Evolutionary conservation across 495 filamentous ascomycete species (phyloP).

Genomic region (Penicillium fimorum): DNA sequence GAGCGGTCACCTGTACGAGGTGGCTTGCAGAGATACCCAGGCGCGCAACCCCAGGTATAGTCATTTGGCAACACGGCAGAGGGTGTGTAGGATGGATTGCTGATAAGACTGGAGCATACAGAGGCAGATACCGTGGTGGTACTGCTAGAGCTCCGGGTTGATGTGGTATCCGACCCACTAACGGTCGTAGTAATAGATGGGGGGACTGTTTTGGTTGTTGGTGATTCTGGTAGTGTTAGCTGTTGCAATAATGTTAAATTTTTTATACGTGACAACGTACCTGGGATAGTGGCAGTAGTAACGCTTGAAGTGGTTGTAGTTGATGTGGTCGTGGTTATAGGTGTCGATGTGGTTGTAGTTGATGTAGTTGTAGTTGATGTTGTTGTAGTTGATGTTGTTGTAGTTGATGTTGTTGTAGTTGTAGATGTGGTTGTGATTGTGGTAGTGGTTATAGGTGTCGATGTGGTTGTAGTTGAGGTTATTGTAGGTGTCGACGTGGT

Average conservation of each 20-base stretch:
- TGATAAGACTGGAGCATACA: conserved; percentile 30
- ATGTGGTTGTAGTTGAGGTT: too few relatives aligned
- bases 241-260: neutral
- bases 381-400: too few relatives aligned
- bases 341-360: too few relatives aligned
- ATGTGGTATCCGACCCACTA: too few relatives aligned
- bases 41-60: conserved; percentile 55
- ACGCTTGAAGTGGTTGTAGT: neutral
- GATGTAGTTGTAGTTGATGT: too few relatives aligned
- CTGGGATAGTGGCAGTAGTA: conserved; percentile 8
- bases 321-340: neutral
- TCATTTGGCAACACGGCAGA: conserved; percentile 34
- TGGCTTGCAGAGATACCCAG: conserved; percentile 58
- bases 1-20: conserved; percentile 25
- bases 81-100: conserved; percentile 38
- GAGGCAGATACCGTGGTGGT: conserved; percentile 19
- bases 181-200: conserved; percentile 4
- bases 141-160: conserved; percentile 4
- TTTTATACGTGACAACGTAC: neutral
- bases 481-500: too few relatives aligned
- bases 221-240: conserved; percentile 7
- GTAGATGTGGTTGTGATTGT: too few relatives aligned
- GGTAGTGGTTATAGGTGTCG: too few relatives aligned
- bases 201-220: neutral
- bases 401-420: too few relatives aligned